Percentiles rank a stretch among this genome's conserved stretches.
Conservation (phyloP, 164 flowering plant genomes). For the Vitis rupestris region DNA sequence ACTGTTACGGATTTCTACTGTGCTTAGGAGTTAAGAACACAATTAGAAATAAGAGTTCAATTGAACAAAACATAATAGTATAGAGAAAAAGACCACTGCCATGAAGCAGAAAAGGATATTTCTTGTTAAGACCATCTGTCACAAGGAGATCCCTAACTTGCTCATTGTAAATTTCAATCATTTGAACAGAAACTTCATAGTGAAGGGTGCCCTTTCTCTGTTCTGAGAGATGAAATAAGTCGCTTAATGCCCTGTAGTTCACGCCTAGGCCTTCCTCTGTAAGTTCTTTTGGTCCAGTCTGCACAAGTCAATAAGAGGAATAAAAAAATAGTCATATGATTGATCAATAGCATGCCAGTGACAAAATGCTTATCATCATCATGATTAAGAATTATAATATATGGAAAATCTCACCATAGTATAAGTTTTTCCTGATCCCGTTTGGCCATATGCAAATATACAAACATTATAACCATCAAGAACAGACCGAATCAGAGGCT, state of each 20-base stretch:
- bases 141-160: constrained; percentile 91
- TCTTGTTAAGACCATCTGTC: constrained; percentile 58
- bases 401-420: constrained; percentile 39
- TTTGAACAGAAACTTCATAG: constrained; percentile 83
- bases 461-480: constrained; percentile 75
- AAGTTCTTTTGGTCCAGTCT: constrained; percentile 76
- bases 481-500: constrained; percentile 59
- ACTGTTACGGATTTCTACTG: constrained; percentile 66
- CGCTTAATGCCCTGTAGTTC: constrained; percentile 80
- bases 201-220: constrained; percentile 51
- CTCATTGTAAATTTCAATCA: constrained; percentile 95
- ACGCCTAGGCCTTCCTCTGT: constrained; percentile 74
- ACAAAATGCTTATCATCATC: neutral
- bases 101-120: constrained; percentile 61
- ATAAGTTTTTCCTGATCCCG: constrained; percentile 55
- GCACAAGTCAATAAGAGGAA: constrained; percentile 14
- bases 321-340: neutral
- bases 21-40: constrained; percentile 39
- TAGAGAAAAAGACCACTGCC: neutral
- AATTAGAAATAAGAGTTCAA: neutral
- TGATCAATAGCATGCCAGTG: neutral
- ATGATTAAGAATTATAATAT: neutral
- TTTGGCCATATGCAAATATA: constrained; percentile 73
- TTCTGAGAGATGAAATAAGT: constrained; percentile 70
- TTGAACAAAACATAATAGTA: neutral